Evolutionary conservation across 192 early-diverging fungal genomes (phyloP).

Genomic region (Neocallimastix lanati): DNA sequence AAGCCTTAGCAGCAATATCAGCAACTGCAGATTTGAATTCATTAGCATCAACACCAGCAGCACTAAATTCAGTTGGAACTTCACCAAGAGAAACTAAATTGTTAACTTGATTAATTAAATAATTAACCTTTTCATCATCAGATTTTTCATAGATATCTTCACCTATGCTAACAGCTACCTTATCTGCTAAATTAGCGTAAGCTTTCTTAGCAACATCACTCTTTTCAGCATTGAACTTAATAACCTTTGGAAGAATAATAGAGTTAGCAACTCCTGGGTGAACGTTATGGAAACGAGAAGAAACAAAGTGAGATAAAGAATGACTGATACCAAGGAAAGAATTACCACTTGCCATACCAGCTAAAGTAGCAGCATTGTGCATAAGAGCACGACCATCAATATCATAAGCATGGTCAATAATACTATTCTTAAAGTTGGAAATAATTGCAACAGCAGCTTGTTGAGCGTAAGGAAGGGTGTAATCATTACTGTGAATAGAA

Average conservation of each 20-base stretch:
- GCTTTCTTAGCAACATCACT: background rate
- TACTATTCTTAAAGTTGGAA: constrained; percentile 1
- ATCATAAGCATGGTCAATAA: background rate
- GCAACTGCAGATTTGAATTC: background rate
- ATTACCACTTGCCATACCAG: constrained; percentile 2
- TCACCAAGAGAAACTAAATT: background rate
- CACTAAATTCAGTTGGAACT: background rate
- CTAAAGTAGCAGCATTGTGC: constrained; percentile 4
- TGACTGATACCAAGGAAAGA: background rate
- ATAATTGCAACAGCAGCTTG: background rate
- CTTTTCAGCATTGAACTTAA: background rate
- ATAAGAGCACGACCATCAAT: background rate
- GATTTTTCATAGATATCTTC: background rate
- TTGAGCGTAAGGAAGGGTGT: background rate
- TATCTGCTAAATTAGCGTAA: background rate
- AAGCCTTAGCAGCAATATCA: background rate
- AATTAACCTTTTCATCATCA: background rate
- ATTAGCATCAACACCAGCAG: background rate
- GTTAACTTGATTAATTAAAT: background rate
- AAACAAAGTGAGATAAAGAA: constrained; percentile 1
- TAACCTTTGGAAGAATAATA: constrained; percentile 4
- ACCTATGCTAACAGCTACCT: background rate
- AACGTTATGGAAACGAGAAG: constrained; percentile 1
- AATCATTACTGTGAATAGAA: background rate
- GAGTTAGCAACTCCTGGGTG: constrained; percentile 3